These are phyloP conservation scores for Boeremia exigua DNA, from an alignment of 2,329 filamentous ascomycete genomes.

Conservation along the genomic window DNA sequence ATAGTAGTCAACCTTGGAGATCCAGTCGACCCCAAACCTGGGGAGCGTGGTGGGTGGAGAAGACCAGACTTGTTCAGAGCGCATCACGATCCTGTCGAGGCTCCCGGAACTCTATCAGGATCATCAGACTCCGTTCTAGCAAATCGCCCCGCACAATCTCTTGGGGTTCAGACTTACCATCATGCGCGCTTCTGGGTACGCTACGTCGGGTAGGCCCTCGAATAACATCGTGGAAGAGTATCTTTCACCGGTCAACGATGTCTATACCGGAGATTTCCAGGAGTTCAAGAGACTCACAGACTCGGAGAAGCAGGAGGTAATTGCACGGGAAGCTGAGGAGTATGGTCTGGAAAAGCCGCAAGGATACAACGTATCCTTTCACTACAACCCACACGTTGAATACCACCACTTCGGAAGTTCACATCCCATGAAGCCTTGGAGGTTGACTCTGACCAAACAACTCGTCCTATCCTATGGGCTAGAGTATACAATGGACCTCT, in stretches of 20 bases:
- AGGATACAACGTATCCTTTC: conserved; percentile 91
- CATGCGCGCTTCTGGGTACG: conserved; percentile 31
- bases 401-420: conserved; percentile 96
- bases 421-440: conserved; percentile 99
- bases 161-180: not conserved
- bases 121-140: not conserved
- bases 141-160: not conserved
- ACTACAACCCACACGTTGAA: conserved; percentile 94
- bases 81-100: not conserved
- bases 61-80: not conserved
- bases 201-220: conserved; percentile 24
- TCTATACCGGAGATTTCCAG: conserved; percentile 34
- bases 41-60: conserved; percentile 7
- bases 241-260: conserved; percentile 34
- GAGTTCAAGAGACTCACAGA: conserved; percentile 42
- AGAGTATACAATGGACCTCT: conserved; percentile 96
- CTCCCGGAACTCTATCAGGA: not conserved
- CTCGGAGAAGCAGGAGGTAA: conserved; percentile 56
- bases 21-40: not conserved
- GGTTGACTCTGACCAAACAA: conserved; percentile 91
- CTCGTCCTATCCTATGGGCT: conserved; percentile 94
- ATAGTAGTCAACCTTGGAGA: not conserved
- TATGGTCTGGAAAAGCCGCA: conserved; percentile 79
- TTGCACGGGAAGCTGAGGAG: conserved; percentile 60
- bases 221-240: conserved; percentile 48